Conservation (phyloP, 192 early-diverging fungal species). For the Chytriomyces confervae region DNA sequence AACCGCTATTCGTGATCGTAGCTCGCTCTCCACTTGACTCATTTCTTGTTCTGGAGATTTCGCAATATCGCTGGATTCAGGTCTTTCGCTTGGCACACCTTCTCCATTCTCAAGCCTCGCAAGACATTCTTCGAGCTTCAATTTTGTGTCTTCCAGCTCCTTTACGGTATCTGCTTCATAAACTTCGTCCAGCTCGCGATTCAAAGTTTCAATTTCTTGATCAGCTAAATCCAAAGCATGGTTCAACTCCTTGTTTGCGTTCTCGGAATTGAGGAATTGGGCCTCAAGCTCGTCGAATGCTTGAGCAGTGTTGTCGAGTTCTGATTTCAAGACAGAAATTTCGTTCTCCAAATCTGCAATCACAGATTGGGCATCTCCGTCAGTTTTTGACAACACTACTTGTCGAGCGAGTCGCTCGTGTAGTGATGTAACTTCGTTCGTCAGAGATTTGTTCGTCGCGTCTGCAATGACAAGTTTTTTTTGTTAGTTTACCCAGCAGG, state of each 20-base stretch:
- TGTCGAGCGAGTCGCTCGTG: constrained; percentile 20
- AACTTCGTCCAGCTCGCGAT: constrained; percentile 22
- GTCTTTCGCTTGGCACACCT: background rate
- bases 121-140: background rate
- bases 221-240: constrained; percentile 18
- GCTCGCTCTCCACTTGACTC: constrained; percentile 2
- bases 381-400: constrained; percentile 16
- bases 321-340: background rate
- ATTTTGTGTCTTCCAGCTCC: background rate
- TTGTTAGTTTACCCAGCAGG: background rate
- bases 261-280: constrained; percentile 20
- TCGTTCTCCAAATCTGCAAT: constrained; percentile 14
- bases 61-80: background rate
- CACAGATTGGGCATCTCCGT: constrained; percentile 23
- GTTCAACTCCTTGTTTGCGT: constrained; percentile 30
- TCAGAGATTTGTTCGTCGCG: constrained; percentile 26
- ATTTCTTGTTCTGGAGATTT: constrained; percentile 10
- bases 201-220: constrained; percentile 31
- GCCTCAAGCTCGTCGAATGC: background rate
- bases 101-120: constrained; percentile 17
- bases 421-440: constrained; percentile 15
- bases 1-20: constrained; percentile 5
- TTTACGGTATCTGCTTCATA: background rate
- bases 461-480: background rate
- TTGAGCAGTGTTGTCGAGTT: background rate